Conservation (phyloP, 768 basidiomycete genomes). For the Lactifluus pinguis region DNA sequence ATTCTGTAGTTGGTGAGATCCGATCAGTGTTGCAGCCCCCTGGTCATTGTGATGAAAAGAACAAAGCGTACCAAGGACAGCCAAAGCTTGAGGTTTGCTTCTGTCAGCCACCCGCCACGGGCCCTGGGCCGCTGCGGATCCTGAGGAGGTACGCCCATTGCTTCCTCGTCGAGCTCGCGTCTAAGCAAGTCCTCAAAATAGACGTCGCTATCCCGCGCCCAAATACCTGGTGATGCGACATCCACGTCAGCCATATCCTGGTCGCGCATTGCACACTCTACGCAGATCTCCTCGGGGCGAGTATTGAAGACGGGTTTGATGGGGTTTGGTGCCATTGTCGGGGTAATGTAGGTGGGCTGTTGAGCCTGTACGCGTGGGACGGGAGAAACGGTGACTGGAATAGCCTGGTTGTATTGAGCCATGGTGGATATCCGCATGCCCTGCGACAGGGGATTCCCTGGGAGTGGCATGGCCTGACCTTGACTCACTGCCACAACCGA, state of each 20-base stretch:
- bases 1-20: conserved; percentile 45
- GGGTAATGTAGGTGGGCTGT: conserved; percentile 70
- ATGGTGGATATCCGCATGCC: conserved; percentile 7
- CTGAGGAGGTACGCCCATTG: conserved; percentile 40
- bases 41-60: not conserved
- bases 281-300: conserved; percentile 69
- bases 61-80: conserved; percentile 50
- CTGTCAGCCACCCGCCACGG: conserved; percentile 62
- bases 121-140: conserved; percentile 50
- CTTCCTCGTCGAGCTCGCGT: conserved; percentile 64
- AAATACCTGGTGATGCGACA: conserved; percentile 76
- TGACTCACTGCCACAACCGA: not conserved
- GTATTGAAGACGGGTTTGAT: conserved; percentile 53
- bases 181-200: conserved; percentile 67
- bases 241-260: conserved; percentile 96
- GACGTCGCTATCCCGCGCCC: conserved; percentile 87
- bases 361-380: conserved; percentile 61
- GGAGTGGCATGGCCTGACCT: not conserved
- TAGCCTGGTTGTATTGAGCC: conserved; percentile 7
- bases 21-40: not conserved
- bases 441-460: not conserved
- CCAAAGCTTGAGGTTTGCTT: conserved; percentile 78
- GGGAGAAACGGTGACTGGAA: conserved; percentile 52
- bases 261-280: conserved; percentile 98
- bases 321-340: conserved; percentile 40